A percentile compares a stretch with the other conserved stretches of the same genome.
Conservation (phyloP, 495 filamentous ascomycete genomes). For the Cladorrhinum samala region DNA sequence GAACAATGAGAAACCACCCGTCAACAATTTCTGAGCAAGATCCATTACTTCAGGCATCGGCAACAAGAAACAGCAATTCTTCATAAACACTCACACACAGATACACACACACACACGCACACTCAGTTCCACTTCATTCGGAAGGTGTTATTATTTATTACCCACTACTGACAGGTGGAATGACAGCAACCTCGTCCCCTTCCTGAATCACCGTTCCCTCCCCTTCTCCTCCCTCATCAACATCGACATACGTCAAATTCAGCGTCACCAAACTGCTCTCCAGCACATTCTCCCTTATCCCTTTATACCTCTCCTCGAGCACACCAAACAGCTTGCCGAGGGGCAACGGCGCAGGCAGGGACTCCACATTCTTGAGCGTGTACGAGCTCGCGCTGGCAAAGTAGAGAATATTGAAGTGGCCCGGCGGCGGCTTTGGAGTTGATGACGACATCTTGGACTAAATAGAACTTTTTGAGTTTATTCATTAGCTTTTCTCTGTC, state of each 20-base stretch:
- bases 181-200: conserved; percentile 89
- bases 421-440: conserved; percentile 38
- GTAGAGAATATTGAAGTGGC: conserved; percentile 77
- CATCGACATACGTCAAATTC: conserved; percentile 82
- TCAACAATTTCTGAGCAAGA: too few species aligned
- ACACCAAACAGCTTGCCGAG: conserved; percentile 57
- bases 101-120: too few species aligned
- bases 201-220: conserved; percentile 52
- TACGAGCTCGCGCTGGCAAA: conserved; percentile 74
- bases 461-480: neutral
- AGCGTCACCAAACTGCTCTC: conserved; percentile 75
- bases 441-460: conserved; percentile 19
- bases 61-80: neutral
- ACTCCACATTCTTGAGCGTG: conserved; percentile 65
- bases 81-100: too few species aligned
- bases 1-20: neutral
- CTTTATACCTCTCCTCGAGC: conserved; percentile 74
- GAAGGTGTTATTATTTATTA: conserved; percentile 15
- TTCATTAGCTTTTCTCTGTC: conserved; percentile 16
- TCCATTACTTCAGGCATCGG: conserved; percentile 13
- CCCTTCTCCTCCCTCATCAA: conserved; percentile 37
- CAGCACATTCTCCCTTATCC: conserved; percentile 70
- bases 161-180: conserved; percentile 93
- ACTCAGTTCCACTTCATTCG: too few species aligned
- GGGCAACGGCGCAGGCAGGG: conserved; percentile 64